phyloP scores from a whole-genome alignment of 108 stramenopile genomes.

The Pelagomonas calceolata region DNA sequence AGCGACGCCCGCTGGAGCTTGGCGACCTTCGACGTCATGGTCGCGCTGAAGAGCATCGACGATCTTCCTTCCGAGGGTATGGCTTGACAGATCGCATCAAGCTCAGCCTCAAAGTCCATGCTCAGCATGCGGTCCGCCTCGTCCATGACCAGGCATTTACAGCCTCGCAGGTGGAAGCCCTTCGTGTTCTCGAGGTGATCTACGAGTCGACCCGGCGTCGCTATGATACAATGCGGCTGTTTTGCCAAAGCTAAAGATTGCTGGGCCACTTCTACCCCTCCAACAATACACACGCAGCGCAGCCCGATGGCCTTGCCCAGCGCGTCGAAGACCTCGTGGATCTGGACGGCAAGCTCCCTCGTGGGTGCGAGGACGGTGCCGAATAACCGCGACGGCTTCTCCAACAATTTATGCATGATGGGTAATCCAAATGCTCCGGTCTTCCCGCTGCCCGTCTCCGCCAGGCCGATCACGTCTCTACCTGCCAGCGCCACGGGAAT shows the following conservation, averaged over 20 bases:
- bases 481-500: slow-evolving; percentile 81
- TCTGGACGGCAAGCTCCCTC: slow-evolving; percentile 98
- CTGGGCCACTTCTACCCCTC: slow-evolving; percentile 83
- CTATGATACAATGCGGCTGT: slow-evolving; percentile 91
- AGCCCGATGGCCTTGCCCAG: slow-evolving; percentile 79
- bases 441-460: slow-evolving; percentile 65
- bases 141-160: slow-evolving; percentile 87
- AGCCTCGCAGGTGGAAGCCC: slow-evolving; percentile 77
- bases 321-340: slow-evolving; percentile 85
- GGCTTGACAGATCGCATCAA: slow-evolving; percentile 77
- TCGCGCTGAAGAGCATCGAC: slow-evolving; percentile 94
- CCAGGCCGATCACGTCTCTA: slow-evolving; percentile 64
- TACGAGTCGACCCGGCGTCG: slow-evolving; percentile 90
- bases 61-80: slow-evolving; percentile 64
- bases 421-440: slow-evolving; percentile 83
- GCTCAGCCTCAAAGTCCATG: slow-evolving; percentile 59
- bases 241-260: slow-evolving; percentile 91
- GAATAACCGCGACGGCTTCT: slow-evolving; percentile 65
- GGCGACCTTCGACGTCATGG: slow-evolving; percentile 95
- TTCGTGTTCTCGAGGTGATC: slow-evolving; percentile 98
- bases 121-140: slow-evolving; percentile 98
- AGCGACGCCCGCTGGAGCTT: slow-evolving; percentile 92
- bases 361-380: slow-evolving; percentile 91
- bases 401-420: slow-evolving; percentile 72
- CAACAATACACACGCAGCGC: slow-evolving; percentile 83